Percentiles rank a stretch among this genome's conserved stretches.
phyloP scores from a whole-genome alignment of 2,329 filamentous ascomycete genomes.

The Calonectria pseudoturangicola region DNA sequence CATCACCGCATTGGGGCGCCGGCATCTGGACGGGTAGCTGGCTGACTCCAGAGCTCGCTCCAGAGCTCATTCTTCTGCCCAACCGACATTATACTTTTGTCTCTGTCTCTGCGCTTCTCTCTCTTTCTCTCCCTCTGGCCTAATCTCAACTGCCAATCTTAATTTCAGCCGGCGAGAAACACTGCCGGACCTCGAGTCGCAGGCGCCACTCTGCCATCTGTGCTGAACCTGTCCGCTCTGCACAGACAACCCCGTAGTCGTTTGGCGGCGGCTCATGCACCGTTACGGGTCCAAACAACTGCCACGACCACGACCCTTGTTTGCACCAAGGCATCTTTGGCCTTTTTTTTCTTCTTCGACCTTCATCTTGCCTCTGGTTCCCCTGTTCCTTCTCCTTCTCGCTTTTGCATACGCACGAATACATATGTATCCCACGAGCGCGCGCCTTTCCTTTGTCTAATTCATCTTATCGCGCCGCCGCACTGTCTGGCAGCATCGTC shows the following conservation, averaged over 20 bases:
- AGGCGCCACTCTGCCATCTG: slow-evolving; percentile 23
- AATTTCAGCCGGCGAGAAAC: neutral
- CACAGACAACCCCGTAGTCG: slow-evolving; percentile 11
- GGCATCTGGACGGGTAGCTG: slow-evolving; percentile 9
- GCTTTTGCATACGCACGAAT: neutral
- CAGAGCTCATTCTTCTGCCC: slow-evolving; percentile 7
- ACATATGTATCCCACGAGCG: neutral
- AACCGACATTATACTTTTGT: slow-evolving; percentile 7
- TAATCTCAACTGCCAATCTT: slow-evolving; percentile 12
- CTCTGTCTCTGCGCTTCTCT: neutral
- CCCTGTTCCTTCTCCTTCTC: slow-evolving; percentile 25
- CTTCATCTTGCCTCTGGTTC: slow-evolving; percentile 24
- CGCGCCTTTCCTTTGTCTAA: slow-evolving; percentile 30
- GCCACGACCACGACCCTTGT: slow-evolving; percentile 24
- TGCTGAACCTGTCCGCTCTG: slow-evolving; percentile 9
- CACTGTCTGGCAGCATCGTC: neutral
- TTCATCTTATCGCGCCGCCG: neutral
- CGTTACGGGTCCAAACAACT: slow-evolving; percentile 18
- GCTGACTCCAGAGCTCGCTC: neutral
- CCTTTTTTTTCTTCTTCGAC: slow-evolving; percentile 38
- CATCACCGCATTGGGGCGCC: slow-evolving; percentile 27
- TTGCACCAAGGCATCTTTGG: slow-evolving; percentile 42
- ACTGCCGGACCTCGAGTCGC: neutral
- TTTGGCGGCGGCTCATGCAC: slow-evolving; percentile 15
- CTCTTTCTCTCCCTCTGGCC: too few species aligned